A percentile compares a stretch with the other conserved stretches of the same genome.
These are phyloP conservation scores for Hyphopichia khmerensis DNA, from an alignment of 1,139 yeast species.

Conservation along the genomic window DNA sequence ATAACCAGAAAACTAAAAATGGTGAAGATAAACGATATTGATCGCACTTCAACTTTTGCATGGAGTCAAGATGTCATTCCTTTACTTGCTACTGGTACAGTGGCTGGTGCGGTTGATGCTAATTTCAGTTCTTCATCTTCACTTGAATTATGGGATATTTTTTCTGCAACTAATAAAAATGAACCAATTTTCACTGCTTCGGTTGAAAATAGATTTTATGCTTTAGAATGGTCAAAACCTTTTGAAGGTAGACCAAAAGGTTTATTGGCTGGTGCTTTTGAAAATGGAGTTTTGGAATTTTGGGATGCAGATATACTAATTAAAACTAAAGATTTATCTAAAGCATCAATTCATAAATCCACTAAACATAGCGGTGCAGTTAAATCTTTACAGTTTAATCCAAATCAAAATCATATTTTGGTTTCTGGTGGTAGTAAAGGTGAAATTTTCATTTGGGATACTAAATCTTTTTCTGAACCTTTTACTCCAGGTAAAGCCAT, in stretches of 20 bases:
- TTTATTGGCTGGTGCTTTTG: constrained; percentile 85
- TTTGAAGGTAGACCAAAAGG: constrained; percentile 55
- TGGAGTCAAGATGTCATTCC: constrained; percentile 86
- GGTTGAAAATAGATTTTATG: constrained; percentile 67
- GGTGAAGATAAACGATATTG: constrained; percentile 85
- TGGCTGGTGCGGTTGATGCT: constrained; percentile 92
- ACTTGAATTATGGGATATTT: constrained; percentile 76
- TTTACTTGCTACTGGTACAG: constrained; percentile 82
- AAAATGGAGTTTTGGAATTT: constrained; percentile 74
- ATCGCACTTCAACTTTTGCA: constrained; percentile 88
- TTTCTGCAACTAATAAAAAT: constrained; percentile 40
- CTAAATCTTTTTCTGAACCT: constrained; percentile 61
- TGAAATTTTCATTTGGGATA: constrained; percentile 89
- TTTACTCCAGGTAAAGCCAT: constrained; percentile 74
- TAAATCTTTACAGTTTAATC: constrained; percentile 74
- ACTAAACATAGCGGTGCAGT: constrained; percentile 71
- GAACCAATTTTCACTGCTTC: constrained; percentile 53
- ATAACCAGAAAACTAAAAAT: too few species aligned
- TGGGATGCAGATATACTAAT: constrained; percentile 61
- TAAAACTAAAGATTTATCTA: constrained; percentile 34
- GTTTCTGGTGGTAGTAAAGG: constrained; percentile 89
- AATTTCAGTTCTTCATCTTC: constrained; percentile 77
- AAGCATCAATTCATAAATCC: constrained; percentile 49
- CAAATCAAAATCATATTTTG: constrained; percentile 66
- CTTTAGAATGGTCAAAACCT: constrained; percentile 82